A percentile compares a stretch with the other conserved stretches of the same genome.
Evolutionary conservation across 2,329 filamentous ascomycete species (phyloP).

Genomic region (Arachnopeziza araneosa): DNA sequence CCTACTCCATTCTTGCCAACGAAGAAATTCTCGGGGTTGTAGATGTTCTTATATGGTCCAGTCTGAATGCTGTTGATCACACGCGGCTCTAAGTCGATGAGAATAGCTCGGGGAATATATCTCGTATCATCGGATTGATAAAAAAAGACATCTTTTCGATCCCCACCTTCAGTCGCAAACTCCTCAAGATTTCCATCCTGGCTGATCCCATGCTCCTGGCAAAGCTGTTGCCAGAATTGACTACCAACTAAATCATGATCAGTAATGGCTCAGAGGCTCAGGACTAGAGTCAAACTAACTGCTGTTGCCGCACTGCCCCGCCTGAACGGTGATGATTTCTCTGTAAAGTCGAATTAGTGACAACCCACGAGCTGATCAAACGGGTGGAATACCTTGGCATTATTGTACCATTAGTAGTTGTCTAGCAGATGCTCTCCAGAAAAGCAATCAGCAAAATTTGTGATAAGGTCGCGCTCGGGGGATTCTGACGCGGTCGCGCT

Average conservation of each 20-base stretch:
- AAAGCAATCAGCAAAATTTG: not conserved
- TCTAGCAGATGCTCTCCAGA: not conserved
- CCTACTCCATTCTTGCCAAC: slow-evolving; percentile 89
- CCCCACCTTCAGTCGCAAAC: slow-evolving; percentile 94
- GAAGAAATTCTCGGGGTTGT: slow-evolving; percentile 99
- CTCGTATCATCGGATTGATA: slow-evolving; percentile 98
- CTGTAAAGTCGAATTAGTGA: slow-evolving; percentile 40
- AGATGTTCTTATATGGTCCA: slow-evolving; percentile 95
- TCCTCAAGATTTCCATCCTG: slow-evolving; percentile 96
- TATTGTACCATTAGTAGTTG: slow-evolving; percentile 20
- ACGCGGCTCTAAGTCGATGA: slow-evolving; percentile 90
- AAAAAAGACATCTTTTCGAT: slow-evolving; percentile 98
- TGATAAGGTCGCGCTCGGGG: no score
- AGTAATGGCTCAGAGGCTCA: slow-evolving; percentile 3
- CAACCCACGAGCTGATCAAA: not conserved
- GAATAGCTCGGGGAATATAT: slow-evolving; percentile 93
- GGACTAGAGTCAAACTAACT: slow-evolving; percentile 55
- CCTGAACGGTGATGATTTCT: slow-evolving; percentile 99
- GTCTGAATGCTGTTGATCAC: slow-evolving; percentile 90
- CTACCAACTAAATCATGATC: slow-evolving; percentile 64
- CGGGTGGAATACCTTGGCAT: slow-evolving; percentile 30
- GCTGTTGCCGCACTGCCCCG: slow-evolving; percentile 99
- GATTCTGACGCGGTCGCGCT: no score
- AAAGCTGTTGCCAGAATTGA: slow-evolving; percentile 98
- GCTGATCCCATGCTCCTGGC: slow-evolving; percentile 95